Base-by-base conservation (phyloP, 345 rosid species). In the Euphorbia peplus region DNA sequence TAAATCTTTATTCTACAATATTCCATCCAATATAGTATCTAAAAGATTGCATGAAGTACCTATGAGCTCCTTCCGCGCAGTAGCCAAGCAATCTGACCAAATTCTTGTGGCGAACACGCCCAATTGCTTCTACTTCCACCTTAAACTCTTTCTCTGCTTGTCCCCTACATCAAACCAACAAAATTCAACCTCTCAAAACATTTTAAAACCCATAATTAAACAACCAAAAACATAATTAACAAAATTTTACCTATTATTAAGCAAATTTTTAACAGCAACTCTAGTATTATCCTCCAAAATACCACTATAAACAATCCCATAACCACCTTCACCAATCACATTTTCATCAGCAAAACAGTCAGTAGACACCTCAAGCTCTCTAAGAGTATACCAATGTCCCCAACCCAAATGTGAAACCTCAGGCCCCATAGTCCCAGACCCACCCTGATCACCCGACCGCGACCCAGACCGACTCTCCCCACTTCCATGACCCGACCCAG, bases 81-180 rank as follows among this genome's bases (percentile, higher is more conserved):
- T 93, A 93, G 76, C 98, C 98, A 53, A 89, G 87, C 76, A 93
- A 75, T 64, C 98, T 83, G 83, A 88, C 98, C 82, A 93, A 86
- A 79, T 93, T 93, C 87, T 93, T 93, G 63, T 93, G 98, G 70
- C 98, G 78, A 5, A 91, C 97, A 15, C 97, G 83, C 22, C 98
- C 98, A 22, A 93, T 93, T 16, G 98, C 97, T 81, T 93, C 98
- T 22, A 93, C 98, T 72, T 93, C 97, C 50, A 93, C 97, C 78
- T 88, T 93, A 44, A 93, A 93, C 74, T 93, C 98, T 87, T 85
- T 93, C 85, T 91, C 98, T 66, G 97, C 97, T 70, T 93, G 98
- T 68, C 98, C 98, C 81, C 89, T 89, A 41, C 39, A 67, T 26
- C 30, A 58, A 70, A 64, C 35, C 53, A 61, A 6, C 52, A 67